phyloP scores from a whole-genome alignment of 75 land plant species.

The Pinus tabuliformis region DNA sequence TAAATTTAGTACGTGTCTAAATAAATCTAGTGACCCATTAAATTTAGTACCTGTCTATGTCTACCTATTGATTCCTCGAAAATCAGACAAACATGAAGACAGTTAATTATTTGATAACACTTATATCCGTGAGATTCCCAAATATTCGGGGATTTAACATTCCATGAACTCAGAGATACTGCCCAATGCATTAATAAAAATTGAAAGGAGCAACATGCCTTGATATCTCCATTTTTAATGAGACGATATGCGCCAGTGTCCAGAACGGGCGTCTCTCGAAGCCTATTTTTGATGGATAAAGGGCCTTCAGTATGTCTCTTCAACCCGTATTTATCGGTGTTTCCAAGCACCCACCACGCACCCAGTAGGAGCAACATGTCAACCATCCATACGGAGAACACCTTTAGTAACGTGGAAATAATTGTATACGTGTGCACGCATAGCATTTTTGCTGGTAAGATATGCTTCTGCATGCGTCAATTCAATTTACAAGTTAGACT shows the following conservation, averaged over 20 bases:
- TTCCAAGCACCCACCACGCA: slow-evolving; percentile 34
- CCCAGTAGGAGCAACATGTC: slow-evolving; percentile 33
- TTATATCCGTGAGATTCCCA: too few species aligned
- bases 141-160: too few species aligned
- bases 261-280: slow-evolving; percentile 55
- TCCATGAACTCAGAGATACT: too few species aligned
- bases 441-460: slow-evolving; percentile 53
- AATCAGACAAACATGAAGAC: too few species aligned
- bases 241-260: slow-evolving; percentile 52
- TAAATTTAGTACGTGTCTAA: too few species aligned
- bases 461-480: slow-evolving; percentile 40
- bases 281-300: slow-evolving; percentile 31
- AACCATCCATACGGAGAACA: slow-evolving; percentile 30
- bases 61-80: too few species aligned
- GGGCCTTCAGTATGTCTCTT: slow-evolving; percentile 56
- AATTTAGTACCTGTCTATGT: too few species aligned
- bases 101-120: too few species aligned
- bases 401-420: slow-evolving; percentile 16
- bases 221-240: slow-evolving; percentile 60
- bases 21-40: too few species aligned
- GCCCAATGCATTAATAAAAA: too few species aligned
- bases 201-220: slow-evolving; percentile 22
- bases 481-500: background rate
- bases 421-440: slow-evolving; percentile 25
- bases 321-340: slow-evolving; percentile 50